Base-by-base conservation (phyloP, 202 grass and related monocot species). In the Elaeis oleifera region DNA sequence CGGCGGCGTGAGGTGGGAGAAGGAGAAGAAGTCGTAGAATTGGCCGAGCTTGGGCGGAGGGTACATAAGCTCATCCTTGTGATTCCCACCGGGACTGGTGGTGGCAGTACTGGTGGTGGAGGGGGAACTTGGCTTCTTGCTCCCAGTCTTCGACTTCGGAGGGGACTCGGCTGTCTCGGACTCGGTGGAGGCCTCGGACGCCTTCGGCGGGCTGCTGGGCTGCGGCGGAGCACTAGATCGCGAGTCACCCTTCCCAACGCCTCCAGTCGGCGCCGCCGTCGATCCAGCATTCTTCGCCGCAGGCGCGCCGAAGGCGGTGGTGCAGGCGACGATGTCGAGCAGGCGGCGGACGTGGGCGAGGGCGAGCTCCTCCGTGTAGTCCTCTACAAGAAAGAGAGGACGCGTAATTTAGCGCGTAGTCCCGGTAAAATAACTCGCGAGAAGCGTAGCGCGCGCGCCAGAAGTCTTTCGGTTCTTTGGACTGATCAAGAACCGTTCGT, bases 21-120 rank as follows among this genome's bases (percentile, higher is more conserved):
- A 89, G 17, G 92, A 91, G 77, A 97, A 89, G 81, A 97, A 97
- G 17, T 97, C 92, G 69, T 97, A 97, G 73, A 89, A 97, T 60
- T 97, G 74, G 26, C 72, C 79, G 22, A 97, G 87, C 68, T 97
- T 91, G 19, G 92, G 87, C 17, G 92, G 81, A 66, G 92, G 92
- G 74, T 97, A 97, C 79, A 97, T 76, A 3, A 77, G 87, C 74
- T 91, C 92, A 29, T 97, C 92, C 20, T 86, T 81, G 23, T 56
- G 27, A 24, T 51, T 64, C 22, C 73, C 73, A 6, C 71, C 60
- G 69, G 18, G 57, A 62, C 23, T 39, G 28, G 50, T 56, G 29
- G 53, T 53, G 15, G 23, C 36, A 24, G 67, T 58, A 32, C 49
- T 70, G 13, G 16, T 56, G 22, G 26, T 1, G 22, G 26, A 7